These are phyloP conservation scores for Barnettozyma populi DNA, from an alignment of 805 yeast genomes.

Conservation along the genomic window DNA sequence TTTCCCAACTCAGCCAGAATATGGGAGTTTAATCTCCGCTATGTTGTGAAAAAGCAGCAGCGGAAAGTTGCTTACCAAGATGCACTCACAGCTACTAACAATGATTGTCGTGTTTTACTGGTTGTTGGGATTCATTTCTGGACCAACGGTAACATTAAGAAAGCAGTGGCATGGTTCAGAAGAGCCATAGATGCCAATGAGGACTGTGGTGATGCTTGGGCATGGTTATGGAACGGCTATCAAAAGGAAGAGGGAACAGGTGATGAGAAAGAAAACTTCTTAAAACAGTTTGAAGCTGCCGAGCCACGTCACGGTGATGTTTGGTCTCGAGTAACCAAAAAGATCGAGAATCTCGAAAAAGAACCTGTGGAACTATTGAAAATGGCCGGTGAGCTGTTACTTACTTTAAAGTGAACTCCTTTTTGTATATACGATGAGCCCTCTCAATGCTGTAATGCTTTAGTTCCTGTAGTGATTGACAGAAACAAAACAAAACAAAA, in stretches of 20 bases:
- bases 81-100: constrained; percentile 64
- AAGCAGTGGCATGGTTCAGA: constrained; percentile 71
- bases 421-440: too few relatives aligned
- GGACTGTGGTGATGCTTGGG: constrained; percentile 74
- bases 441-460: too few relatives aligned
- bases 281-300: constrained; percentile 33
- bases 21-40: constrained; percentile 58
- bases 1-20: constrained; percentile 54
- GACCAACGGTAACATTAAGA: constrained; percentile 54
- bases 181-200: constrained; percentile 53
- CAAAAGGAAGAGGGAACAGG: constrained; percentile 27
- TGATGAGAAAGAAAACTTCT: constrained; percentile 33
- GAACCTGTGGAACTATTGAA: constrained; percentile 36
- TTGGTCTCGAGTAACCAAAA: constrained; percentile 53
- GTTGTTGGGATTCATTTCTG: constrained; percentile 66
- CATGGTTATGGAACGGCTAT: constrained; percentile 50
- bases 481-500: neutral
- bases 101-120: constrained; percentile 51
- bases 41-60: constrained; percentile 41
- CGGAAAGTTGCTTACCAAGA: constrained; percentile 56
- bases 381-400: constrained; percentile 5
- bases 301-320: constrained; percentile 57
- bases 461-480: neutral
- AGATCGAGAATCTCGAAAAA: constrained; percentile 40
- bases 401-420: neutral